These are phyloP conservation scores for Trichoderma simmonsii DNA, from an alignment of 2,329 filamentous ascomycete species.

Conservation along the genomic window DNA sequence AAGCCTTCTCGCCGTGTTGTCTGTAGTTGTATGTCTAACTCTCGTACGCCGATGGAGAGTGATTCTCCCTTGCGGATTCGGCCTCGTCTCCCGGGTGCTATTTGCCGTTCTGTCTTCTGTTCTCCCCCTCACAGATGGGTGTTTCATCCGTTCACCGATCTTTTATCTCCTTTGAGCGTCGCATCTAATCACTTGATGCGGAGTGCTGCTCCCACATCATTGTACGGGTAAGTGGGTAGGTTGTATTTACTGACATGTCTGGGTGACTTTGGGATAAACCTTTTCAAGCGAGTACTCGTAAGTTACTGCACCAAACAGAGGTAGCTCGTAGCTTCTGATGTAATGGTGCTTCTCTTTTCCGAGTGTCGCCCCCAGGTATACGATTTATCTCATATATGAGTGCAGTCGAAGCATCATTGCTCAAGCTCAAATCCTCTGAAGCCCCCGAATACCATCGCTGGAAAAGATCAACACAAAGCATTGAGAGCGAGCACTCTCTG, in stretches of 20 bases:
- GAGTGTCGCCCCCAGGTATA: neutral
- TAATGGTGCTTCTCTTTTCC: neutral
- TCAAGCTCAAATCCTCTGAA: too few species aligned
- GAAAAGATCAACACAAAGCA: neutral
- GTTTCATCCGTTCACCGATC: neutral
- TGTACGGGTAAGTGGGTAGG: neutral
- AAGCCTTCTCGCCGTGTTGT: neutral
- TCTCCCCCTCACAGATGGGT: neutral
- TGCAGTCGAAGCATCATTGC: neutral
- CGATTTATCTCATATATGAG: neutral
- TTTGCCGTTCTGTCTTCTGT: neutral
- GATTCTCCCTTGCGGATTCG: neutral
- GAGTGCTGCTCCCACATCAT: neutral
- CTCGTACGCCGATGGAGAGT: neutral
- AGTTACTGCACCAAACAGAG: neutral
- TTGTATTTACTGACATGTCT: neutral
- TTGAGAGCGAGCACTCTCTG: neutral
- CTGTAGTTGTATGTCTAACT: neutral
- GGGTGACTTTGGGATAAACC: neutral
- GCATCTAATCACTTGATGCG: neutral
- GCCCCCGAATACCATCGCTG: neutral
- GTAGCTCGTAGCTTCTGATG: neutral
- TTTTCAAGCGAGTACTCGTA: neutral
- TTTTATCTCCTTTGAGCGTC: neutral
- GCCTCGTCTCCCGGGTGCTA: neutral